Percentiles rank a stretch among this genome's conserved stretches.
phyloP scores from a whole-genome alignment of 1,284 basidiomycete genomes.

The Cerioporus squamosus region DNA sequence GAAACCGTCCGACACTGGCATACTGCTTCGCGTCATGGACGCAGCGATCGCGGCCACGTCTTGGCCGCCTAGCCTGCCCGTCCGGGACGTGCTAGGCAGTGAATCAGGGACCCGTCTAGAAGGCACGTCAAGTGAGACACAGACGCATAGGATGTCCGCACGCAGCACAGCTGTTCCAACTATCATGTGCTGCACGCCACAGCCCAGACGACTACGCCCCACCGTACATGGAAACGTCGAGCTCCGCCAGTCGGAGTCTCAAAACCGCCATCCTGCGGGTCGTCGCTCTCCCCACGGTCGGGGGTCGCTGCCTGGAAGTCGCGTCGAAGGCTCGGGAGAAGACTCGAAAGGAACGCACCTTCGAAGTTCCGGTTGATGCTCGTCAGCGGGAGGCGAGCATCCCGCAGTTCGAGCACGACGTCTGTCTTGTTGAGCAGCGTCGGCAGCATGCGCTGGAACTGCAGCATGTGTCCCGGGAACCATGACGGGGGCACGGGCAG shows the following conservation, averaged over 20 bases:
- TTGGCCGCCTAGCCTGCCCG: background rate
- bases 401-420: slow-evolving; percentile 93
- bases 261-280: background rate
- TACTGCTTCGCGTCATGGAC: too few relatives aligned
- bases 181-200: slow-evolving; percentile 8
- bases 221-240: background rate
- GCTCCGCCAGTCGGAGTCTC: background rate
- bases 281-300: too few relatives aligned
- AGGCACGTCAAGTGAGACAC: background rate
- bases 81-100: too few relatives aligned
- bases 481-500: slow-evolving; percentile 87
- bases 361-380: slow-evolving; percentile 93
- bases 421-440: slow-evolving; percentile 81
- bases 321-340: background rate
- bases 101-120: background rate
- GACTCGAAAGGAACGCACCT: slow-evolving; percentile 44
- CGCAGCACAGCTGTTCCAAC: slow-evolving; percentile 2
- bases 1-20: too few relatives aligned
- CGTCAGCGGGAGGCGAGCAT: slow-evolving; percentile 91
- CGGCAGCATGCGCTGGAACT: slow-evolving; percentile 82
- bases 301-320: background rate
- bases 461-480: slow-evolving; percentile 98
- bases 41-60: too few relatives aligned
- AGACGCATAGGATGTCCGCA: slow-evolving; percentile 2
- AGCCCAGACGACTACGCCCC: background rate